Evolutionary conservation across 768 basidiomycete species (phyloP), one percentile per base, ranked within the genome.

Genomic region (Amanita subjunquillea): DNA sequence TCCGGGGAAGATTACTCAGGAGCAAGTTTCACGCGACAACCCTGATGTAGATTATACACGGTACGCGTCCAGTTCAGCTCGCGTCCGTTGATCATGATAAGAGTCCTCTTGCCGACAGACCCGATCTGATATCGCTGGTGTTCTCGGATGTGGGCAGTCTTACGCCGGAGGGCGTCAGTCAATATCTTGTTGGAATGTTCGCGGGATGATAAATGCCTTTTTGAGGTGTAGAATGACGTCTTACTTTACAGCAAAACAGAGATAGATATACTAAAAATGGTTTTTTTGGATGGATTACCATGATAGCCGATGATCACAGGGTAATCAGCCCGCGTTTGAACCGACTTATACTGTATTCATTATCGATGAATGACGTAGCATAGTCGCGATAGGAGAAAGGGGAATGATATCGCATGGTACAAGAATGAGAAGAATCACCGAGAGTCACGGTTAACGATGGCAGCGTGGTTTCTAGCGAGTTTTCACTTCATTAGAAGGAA

Each of bases 41-140:
- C 95, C 94, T 6, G 80, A 85, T 60, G 91, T 95, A 39, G 95
- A 98, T 67, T 93, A 96, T 65, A 97, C 95, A 50, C 86, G 90
- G 88, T 86, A 57, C 56, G 70, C 55, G 42, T 27, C 36, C 46
- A 38, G 15, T n/a, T 46, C 29, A 37, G 30, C 47, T 30, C 34
- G 45, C 53, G 54, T 50, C 60, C 59, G 50, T 57, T 51, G 49
- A 47, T 53, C 50, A 51, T 48, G 54, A 58, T 43, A 43, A 49
- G 50, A 45, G 54, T 57, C 55, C 32, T 34, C 37, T 37, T 54
- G 42, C 40, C 55, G 55, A 9, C 57, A 91, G 88, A 62, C 91
- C 94, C 50, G 92, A 97, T 72, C 72, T 95, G 57, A 95, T 97
- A 57, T 87, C 91, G 34, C 77, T 97, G 36, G 91, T 98, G 36